phyloP scores from a whole-genome alignment of 768 basidiomycete species.

The Pholiota microspora region DNA sequence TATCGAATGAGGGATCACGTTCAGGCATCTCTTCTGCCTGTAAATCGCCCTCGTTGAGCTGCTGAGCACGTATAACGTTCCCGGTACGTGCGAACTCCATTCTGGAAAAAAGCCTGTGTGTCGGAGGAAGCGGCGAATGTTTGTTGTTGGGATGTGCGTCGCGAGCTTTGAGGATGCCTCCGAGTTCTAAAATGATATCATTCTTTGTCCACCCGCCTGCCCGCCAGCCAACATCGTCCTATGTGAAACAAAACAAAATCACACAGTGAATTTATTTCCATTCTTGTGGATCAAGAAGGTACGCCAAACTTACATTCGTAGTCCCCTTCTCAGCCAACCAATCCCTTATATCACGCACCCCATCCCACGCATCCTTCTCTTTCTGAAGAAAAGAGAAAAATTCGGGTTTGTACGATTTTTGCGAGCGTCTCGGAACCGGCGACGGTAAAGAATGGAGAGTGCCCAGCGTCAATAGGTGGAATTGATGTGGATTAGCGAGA shows the following conservation, averaged over 20 bases:
- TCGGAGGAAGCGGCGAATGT: slow-evolving; percentile 9
- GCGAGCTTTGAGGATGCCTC: slow-evolving; percentile 57
- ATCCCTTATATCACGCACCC: slow-evolving; percentile 49
- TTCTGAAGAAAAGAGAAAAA: slow-evolving; percentile 68
- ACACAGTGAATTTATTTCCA: neutral
- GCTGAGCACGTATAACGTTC: slow-evolving; percentile 27
- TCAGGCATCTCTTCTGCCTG: slow-evolving; percentile 25
- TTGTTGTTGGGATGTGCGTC: slow-evolving; percentile 9
- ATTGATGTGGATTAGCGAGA: slow-evolving; percentile 77
- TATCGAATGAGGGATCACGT: slow-evolving; percentile 21
- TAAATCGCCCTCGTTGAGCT: slow-evolving; percentile 33
- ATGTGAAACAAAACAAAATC: slow-evolving; percentile 1
- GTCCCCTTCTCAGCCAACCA: slow-evolving; percentile 50
- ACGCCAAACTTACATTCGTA: slow-evolving; percentile 5
- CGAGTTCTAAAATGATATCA: slow-evolving; percentile 55
- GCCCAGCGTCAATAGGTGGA: slow-evolving; percentile 79
- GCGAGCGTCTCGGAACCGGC: slow-evolving; percentile 75
- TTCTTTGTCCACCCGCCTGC: slow-evolving; percentile 48
- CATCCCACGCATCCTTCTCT: slow-evolving; percentile 61
- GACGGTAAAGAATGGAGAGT: slow-evolving; percentile 85
- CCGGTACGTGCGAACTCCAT: slow-evolving; percentile 43
- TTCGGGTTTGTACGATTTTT: slow-evolving; percentile 85
- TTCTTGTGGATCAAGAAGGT: too few relatives aligned
- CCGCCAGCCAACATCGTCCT: slow-evolving; percentile 23
- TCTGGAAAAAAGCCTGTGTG: slow-evolving; percentile 43